Evolutionary conservation across 352 stramenopile genomes (phyloP), one percentile per base, ranked within the genome.

Genomic region (Globisporangium paddicum): DNA sequence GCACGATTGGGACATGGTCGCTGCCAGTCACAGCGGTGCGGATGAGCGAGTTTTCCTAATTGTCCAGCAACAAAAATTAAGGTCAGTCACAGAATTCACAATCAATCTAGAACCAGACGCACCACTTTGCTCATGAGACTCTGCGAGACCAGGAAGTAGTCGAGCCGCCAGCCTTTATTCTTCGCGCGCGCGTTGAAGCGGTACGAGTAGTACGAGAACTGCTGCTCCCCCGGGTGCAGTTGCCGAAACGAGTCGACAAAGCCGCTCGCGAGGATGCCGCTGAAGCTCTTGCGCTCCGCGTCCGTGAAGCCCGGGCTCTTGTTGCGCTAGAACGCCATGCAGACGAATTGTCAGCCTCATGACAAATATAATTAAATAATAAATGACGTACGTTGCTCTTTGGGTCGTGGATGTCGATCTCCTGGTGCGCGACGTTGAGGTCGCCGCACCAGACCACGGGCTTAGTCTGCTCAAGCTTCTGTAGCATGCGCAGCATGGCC

Each of bases 321-420:
- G 66, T 89, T 89, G 32, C 65, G 69, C 76, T 84, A 51, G 28
- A 32, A n/a, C n/a, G 28, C 28, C 28, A 11, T 41, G 5, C 40
- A 5, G 46, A 7, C 45, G 21, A 21, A 53, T 11, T 16, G 28
- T 11, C 14, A 46, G n/a, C n/a, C 7, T 16, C 13, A 8, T 68
- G 13, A 28, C 21, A 32, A 35, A 34, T 11, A 30, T 0, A 28
- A n/a, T 26, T 14, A 14, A 38, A 10, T 18, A 18, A 23, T 0
- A 37, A 21, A 21, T 5, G 3, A 40, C 69, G 38, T 67, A 86
- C 76, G 62, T 95, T 95, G 42, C 70, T 68, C 62, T 92, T 91
- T 38, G 85, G 85, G 69, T 95, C 81, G 61, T 95, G 85, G 55
- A 95, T 95, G 64, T 95, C 85, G 47, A 95, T 93, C 55, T 95